Conservation (phyloP, 768 basidiomycete genomes). For the Leccinum variicolor region DNA sequence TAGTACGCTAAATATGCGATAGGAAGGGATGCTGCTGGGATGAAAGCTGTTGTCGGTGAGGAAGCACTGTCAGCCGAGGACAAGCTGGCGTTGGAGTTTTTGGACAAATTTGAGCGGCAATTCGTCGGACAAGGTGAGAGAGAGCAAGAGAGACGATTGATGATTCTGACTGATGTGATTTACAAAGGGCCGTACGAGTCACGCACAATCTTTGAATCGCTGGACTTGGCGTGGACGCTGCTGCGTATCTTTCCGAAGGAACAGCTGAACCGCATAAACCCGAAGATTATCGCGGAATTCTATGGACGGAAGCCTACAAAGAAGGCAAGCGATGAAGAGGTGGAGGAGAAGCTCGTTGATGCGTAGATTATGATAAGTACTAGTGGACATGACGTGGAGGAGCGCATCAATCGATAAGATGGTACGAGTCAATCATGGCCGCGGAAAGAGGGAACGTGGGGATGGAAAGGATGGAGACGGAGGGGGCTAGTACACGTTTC, state of each 20-base stretch:
- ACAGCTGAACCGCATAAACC: constrained; percentile 95
- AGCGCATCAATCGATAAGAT: constrained; percentile 22
- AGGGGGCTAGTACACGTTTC: constrained; percentile 13
- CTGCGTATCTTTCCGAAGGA: constrained; percentile 99
- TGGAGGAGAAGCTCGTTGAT: constrained; percentile 56
- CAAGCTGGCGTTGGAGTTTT: constrained; percentile 94
- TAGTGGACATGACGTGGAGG: background rate
- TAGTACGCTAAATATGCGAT: constrained; percentile 99
- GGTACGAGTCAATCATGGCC: constrained; percentile 10
- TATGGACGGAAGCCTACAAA: constrained; percentile 80
- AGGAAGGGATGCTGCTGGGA: constrained; percentile 92
- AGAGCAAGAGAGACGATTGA: constrained; percentile 22
- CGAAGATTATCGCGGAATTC: constrained; percentile 93
- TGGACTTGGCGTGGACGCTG: constrained; percentile 95
- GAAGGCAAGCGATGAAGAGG: constrained; percentile 51
- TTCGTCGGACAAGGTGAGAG: constrained; percentile 91
- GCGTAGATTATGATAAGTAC: constrained; percentile 36
- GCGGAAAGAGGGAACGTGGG: constrained; percentile 16
- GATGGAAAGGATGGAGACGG: background rate
- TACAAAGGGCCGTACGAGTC: constrained; percentile 84
- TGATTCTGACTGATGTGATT: background rate
- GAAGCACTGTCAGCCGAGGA: constrained; percentile 94
- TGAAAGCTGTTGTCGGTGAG: constrained; percentile 99
- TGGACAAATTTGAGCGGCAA: constrained; percentile 96
- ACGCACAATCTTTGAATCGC: constrained; percentile 93